Base-by-base conservation (phyloP, 1,284 basidiomycete genomes). In the Cryptococcus sp. region DNA sequence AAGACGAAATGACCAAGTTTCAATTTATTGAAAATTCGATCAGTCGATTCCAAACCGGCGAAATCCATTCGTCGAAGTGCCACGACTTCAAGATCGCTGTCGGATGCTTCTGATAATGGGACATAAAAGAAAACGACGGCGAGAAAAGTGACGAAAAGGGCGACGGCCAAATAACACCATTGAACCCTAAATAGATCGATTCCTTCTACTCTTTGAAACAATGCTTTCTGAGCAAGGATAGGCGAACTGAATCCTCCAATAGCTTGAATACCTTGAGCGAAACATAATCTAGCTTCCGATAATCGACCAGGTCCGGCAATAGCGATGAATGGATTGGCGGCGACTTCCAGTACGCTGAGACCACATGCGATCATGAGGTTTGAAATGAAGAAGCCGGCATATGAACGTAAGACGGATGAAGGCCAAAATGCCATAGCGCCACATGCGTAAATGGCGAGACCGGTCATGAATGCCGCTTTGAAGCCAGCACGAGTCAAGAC, bases 371-470 rank as follows among this genome's bases (percentile, higher is more conserved):
- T 63, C 52, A 73, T 59, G 36, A 73, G 61, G 56, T 75, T 73
- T 55, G 66, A 69, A 47, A 75, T 61, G 57, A 74, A 63, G 54
- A 73, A 72, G 3, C 73, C 73, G 7, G 61, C 56, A 46, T 68
- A 73, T 28, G 67, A 69, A 34, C 55, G 50, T 2, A 74, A 61
- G 10, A 72, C 66, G 0, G 72, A 66, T 9, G 69, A 71, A 7
- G 73, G 73, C 73, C 72, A 75, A 53, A 73, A 75, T 9, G 68
- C 61, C 66, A 75, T 69, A 7, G 70, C 63, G 16, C 72, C 73
- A 39, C 57, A 56, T 0, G 66, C 64, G 48, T 69, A 73, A 31
- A 75, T 63, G 25, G 64, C 62, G 7, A 75, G 62, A 9, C 73
- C 73, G 0, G 66, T 56, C 37, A 75, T 71, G 58, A 75, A 74